Evolutionary conservation across 768 basidiomycete genomes (phyloP).

Genomic region (Lactifluus piperatus): DNA sequence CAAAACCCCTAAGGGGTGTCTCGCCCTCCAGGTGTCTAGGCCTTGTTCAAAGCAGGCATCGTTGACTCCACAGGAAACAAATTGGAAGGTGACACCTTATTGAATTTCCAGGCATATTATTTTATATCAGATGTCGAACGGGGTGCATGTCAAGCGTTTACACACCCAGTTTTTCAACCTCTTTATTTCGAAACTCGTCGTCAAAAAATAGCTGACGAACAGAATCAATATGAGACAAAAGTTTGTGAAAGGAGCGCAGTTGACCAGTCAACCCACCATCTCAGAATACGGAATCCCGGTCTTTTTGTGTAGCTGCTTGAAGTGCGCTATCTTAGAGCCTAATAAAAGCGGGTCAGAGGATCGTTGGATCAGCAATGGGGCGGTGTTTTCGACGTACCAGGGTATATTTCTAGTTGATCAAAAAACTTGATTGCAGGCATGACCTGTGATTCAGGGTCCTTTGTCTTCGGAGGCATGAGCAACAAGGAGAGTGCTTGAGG

Average conservation of each 20-base stretch:
- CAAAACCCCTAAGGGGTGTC: too few species aligned
- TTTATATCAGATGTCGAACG: neutral
- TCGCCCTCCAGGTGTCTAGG: conserved; percentile 57
- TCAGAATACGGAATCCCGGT: conserved; percentile 73
- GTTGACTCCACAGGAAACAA: conserved; percentile 57
- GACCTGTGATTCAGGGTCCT: conserved; percentile 27
- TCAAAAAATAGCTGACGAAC: conserved; percentile 8
- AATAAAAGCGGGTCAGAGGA: neutral
- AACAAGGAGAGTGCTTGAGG: conserved; percentile 62
- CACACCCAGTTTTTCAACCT: conserved; percentile 34
- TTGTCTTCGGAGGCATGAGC: conserved; percentile 36
- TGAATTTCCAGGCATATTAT: neutral
- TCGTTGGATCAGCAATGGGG: neutral
- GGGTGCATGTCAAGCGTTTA: neutral
- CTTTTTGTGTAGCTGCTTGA: conserved; percentile 37
- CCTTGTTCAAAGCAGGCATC: conserved; percentile 61
- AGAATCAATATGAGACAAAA: too few species aligned
- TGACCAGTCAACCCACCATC: conserved; percentile 43
- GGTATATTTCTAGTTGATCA: conserved; percentile 67
- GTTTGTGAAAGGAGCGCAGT: neutral
- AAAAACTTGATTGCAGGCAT: conserved; percentile 52
- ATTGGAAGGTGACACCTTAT: conserved; percentile 72
- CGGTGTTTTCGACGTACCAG: conserved; percentile 33
- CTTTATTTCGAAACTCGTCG: conserved; percentile 8
- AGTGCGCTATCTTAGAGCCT: conserved; percentile 62